Conservation (phyloP, 139 green algal genomes). For the Gonium pectorale region DNA sequence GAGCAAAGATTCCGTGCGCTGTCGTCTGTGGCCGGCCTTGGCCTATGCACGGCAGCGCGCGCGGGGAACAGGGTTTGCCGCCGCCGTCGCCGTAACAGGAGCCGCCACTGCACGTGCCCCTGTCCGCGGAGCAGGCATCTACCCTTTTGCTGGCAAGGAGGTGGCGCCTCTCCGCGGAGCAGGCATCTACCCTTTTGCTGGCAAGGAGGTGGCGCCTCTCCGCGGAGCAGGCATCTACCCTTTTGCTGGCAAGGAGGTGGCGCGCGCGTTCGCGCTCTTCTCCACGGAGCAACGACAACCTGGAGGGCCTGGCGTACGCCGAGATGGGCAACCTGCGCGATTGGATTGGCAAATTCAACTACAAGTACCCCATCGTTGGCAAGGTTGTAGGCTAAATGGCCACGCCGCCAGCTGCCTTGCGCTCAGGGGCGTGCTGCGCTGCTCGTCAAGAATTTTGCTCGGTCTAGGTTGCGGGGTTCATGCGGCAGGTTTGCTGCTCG, state of each 20-base stretch:
- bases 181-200: too few relatives aligned
- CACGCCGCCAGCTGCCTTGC: too few relatives aligned
- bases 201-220: too few relatives aligned
- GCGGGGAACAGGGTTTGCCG: too few relatives aligned
- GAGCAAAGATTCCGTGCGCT: too few relatives aligned
- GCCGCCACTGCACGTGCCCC: not conserved
- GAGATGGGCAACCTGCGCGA: constrained; percentile 81
- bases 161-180: constrained; percentile 81
- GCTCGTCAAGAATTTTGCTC: too few relatives aligned
- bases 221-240: constrained; percentile 87
- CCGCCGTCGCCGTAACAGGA: too few relatives aligned
- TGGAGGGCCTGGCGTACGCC: constrained; percentile 61
- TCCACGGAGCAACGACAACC: constrained; percentile 80
- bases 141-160: constrained; percentile 88
- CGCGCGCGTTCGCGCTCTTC: constrained; percentile 84
- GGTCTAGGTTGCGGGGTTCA: too few relatives aligned
- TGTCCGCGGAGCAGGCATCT: constrained; percentile 66
- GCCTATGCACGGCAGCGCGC: too few relatives aligned
- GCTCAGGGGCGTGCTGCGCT: too few relatives aligned
- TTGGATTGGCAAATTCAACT: constrained; percentile 82
- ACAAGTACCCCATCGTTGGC: constrained; percentile 80
- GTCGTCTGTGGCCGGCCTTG: too few relatives aligned
- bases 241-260: constrained; percentile 86
- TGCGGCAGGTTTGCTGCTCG: too few relatives aligned
- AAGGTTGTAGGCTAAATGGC: not conserved